Evolutionary conservation across 31 red algal genomes (phyloP).

Genomic region (Bonnemaisonia californica): DNA sequence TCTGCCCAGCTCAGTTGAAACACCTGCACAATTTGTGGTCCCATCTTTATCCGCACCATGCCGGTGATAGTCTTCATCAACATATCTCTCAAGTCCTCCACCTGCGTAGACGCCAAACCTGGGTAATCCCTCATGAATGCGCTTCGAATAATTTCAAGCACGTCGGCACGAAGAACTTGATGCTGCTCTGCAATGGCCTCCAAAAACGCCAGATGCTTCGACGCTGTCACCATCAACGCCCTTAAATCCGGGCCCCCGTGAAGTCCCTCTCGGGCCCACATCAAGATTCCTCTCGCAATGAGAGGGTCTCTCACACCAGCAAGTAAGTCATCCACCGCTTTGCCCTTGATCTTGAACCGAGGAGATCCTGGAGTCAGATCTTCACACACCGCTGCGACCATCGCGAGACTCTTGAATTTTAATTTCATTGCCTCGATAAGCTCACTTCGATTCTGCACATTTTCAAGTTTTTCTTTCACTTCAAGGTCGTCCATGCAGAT

Average conservation of each 20-base stretch:
- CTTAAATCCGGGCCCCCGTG: slow-evolving; percentile 31
- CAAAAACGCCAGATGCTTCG: slow-evolving; percentile 45
- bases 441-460: background rate
- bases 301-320: slow-evolving; percentile 18
- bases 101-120: slow-evolving; percentile 33
- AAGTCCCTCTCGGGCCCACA: slow-evolving; percentile 55
- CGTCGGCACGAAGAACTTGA: slow-evolving; percentile 11
- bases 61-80: slow-evolving; percentile 36
- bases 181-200: slow-evolving; percentile 48
- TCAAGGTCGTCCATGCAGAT: slow-evolving; percentile 28
- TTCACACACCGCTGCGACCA: slow-evolving; percentile 34
- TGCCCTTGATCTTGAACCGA: slow-evolving; percentile 41
- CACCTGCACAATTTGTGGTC: slow-evolving; percentile 37
- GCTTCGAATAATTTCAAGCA: slow-evolving; percentile 38
- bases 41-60: slow-evolving; percentile 45
- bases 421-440: slow-evolving; percentile 18
- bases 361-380: slow-evolving; percentile 32
- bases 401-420: slow-evolving; percentile 7
- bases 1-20: slow-evolving; percentile 37
- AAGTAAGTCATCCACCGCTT: slow-evolving; percentile 9
- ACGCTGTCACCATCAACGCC: slow-evolving; percentile 36
- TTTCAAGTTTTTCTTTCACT: slow-evolving; percentile 6
- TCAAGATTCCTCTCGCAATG: slow-evolving; percentile 37
- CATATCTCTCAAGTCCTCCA: slow-evolving; percentile 45
- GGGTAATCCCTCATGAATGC: slow-evolving; percentile 49